phyloP scores from a whole-genome alignment of 352 stramenopile species.

The Halophytophthora polymorphica region DNA sequence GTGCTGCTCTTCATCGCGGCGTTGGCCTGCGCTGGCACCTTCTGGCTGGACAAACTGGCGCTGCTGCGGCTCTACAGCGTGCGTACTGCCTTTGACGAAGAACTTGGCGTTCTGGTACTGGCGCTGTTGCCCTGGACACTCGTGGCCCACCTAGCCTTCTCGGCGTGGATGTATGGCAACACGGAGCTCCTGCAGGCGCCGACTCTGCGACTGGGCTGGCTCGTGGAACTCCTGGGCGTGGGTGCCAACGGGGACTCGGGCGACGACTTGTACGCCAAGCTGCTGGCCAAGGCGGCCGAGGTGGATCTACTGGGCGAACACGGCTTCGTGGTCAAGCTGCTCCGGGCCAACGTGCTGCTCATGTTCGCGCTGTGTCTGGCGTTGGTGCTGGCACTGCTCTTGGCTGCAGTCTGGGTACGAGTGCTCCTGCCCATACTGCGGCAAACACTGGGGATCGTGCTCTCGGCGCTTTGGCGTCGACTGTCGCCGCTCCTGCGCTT shows the following conservation, averaged over 20 bases:
- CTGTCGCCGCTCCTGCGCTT: slow-evolving; percentile 11
- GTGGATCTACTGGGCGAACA: slow-evolving; percentile 51
- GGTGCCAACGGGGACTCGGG: slow-evolving; percentile 23
- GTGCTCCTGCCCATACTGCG: slow-evolving; percentile 52
- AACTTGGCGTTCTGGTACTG: slow-evolving; percentile 58
- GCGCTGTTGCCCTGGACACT: slow-evolving; percentile 66
- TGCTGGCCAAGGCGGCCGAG: slow-evolving; percentile 33
- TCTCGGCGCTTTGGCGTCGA: slow-evolving; percentile 30
- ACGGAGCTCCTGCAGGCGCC: slow-evolving; percentile 54
- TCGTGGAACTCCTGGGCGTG: slow-evolving; percentile 38
- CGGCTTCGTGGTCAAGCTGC: slow-evolving; percentile 65
- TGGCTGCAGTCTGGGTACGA: slow-evolving; percentile 52
- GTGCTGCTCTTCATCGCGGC: slow-evolving; percentile 77
- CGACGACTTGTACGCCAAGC: slow-evolving; percentile 43
- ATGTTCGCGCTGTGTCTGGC: slow-evolving; percentile 65
- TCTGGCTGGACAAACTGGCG: slow-evolving; percentile 82
- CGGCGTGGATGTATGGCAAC: slow-evolving; percentile 84
- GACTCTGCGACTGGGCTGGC: slow-evolving; percentile 38
- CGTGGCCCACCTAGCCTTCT: slow-evolving; percentile 67
- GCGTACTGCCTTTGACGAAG: slow-evolving; percentile 79
- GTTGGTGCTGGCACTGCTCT: slow-evolving; percentile 46
- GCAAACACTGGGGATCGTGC: slow-evolving; percentile 34
- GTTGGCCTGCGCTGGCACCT: slow-evolving; percentile 55
- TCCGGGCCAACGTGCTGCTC: slow-evolving; percentile 70
- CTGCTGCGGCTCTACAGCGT: slow-evolving; percentile 74